Base-by-base conservation (phyloP, 2,329 filamentous ascomycete genomes). In the Chaetomium globosum region DNA sequence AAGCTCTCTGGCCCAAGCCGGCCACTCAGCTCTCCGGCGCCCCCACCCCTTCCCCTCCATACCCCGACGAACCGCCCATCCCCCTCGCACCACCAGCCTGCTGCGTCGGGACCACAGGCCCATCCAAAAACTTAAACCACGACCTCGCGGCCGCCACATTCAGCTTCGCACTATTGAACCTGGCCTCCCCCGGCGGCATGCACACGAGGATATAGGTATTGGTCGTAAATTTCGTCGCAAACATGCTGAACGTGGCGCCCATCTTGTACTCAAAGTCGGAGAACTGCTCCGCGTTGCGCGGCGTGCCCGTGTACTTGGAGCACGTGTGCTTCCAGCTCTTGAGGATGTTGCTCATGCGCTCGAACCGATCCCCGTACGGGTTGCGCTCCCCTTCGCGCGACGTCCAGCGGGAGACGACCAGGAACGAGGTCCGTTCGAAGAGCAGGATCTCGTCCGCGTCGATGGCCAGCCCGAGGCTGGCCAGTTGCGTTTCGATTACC, bases 191-290 rank as follows among this genome's bases (percentile, higher is more conserved):
- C 0, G 94, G 93, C 0, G 95, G 93, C 70, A 97, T 86, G 43
- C 96, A 89, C 9, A 96, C 92, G 74, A 96, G 92, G 66, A 99
- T 89, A 74, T 98, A 98, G 2, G 95, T 99, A 78, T 99, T 99
- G 61, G 95, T 96, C 2, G 95, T 99, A 71, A 99, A 93, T 71
- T 96, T 92, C 69, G 93, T 91, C 69, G 97, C 92, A 75, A 98
- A 97, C 77, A 97, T 89, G 78, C 92, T 96, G 80, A 98, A 98
- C 65, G 85, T 85, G 53, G 86, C 82, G 63, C 84, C 84, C 63
- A 90, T 89, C 77, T 92, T 93, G 78, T 93, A 87, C 77, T 93
- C 89, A 80, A 94, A 89, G 72, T 92, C 83, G 55, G 87, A 87
- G 72, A 94, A 93, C 77, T 93, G 90, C 77, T 92, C 91, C 4